Conservation (phyloP, 208 protist genomes). For the Crithidia fasciculata region DNA sequence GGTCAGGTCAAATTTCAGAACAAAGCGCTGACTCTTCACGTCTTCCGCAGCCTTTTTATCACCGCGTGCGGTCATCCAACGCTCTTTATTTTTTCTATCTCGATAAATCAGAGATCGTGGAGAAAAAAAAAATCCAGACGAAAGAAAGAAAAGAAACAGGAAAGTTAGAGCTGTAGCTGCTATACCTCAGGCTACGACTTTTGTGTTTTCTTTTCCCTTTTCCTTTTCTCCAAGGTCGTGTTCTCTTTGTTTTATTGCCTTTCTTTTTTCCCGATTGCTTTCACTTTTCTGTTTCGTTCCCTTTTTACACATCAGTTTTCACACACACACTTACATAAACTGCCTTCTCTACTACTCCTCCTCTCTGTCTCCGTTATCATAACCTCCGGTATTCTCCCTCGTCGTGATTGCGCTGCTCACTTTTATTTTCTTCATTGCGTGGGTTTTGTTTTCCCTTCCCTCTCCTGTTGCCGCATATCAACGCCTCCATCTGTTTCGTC, state of each 20-base stretch:
- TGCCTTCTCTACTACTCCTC: neutral
- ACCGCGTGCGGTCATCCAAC: neutral
- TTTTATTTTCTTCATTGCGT: neutral
- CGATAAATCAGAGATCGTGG: neutral
- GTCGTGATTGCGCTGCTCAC: neutral
- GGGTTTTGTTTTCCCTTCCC: neutral
- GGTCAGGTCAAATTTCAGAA: no score
- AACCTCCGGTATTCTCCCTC: no score
- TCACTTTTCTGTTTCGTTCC: neutral
- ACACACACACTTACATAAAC: neutral
- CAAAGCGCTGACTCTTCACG: no score
- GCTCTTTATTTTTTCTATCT: neutral
- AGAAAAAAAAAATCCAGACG: neutral
- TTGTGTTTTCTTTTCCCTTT: constrained; percentile 1
- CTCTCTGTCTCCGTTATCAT: neutral
- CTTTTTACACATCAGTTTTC: neutral
- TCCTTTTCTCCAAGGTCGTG: neutral
- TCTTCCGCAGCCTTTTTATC: no score
- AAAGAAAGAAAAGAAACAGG: neutral
- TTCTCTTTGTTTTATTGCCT: neutral
- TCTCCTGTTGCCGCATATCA: neutral
- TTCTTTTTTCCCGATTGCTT: neutral
- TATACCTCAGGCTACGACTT: constrained; percentile 1
- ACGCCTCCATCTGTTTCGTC: neutral
- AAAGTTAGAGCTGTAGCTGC: neutral